phyloP scores from a whole-genome alignment of 805 yeast genomes.

The Wickerhamomyces xylosicus region DNA sequence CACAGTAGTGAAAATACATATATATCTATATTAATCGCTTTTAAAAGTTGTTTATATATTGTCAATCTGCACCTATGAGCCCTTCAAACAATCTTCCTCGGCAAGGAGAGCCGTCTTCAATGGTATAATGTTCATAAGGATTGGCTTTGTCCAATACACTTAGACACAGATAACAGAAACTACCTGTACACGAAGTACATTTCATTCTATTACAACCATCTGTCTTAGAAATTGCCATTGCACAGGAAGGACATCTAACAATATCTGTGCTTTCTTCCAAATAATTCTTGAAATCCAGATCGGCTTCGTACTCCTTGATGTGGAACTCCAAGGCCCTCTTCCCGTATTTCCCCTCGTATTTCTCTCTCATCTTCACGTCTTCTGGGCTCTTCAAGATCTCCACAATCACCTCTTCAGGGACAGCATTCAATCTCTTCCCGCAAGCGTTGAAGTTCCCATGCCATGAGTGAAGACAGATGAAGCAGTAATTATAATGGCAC shows the following conservation, averaged over 20 bases:
- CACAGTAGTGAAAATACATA: too few species aligned
- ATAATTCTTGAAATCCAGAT: slow-evolving; percentile 33
- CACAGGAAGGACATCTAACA: slow-evolving; percentile 43
- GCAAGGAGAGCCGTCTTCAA: not conserved
- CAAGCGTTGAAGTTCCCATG: slow-evolving; percentile 45
- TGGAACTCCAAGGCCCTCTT: slow-evolving; percentile 29
- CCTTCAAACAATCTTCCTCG: not conserved
- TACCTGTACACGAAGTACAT: slow-evolving; percentile 36
- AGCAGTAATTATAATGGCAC: slow-evolving; percentile 47
- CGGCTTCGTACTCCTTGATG: slow-evolving; percentile 35
- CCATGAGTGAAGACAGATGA: slow-evolving; percentile 48
- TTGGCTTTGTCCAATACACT: slow-evolving; percentile 24
- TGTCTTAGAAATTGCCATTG: slow-evolving; percentile 35
- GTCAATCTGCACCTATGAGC: not conserved
- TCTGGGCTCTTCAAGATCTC: slow-evolving; percentile 12
- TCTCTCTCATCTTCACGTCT: slow-evolving; percentile 24
- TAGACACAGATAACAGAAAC: slow-evolving; percentile 50
- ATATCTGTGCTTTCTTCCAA: slow-evolving; percentile 31
- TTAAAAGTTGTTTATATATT: too few species aligned
- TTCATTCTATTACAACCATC: slow-evolving; percentile 62
- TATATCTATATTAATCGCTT: too few species aligned
- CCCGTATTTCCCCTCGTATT: slow-evolving; percentile 35
- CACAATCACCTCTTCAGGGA: slow-evolving; percentile 19
- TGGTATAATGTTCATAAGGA: slow-evolving; percentile 43
- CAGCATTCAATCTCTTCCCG: slow-evolving; percentile 23